Evolutionary conservation across 225 moss, liverwort and hornwort species (phyloP).

Genomic region (Straminergon stramineum): DNA sequence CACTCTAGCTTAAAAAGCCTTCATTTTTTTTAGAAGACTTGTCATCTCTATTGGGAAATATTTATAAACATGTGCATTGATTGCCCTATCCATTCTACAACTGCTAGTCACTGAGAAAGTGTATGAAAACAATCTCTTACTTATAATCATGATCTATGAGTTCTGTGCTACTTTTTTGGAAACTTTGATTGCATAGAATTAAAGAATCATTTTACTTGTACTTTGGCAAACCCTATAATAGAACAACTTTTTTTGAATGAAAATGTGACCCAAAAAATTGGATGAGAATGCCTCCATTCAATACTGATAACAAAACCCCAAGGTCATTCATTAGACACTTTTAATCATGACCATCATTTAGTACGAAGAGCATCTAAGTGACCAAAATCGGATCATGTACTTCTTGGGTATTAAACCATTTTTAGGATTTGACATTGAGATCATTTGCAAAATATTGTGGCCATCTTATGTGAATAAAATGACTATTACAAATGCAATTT

Average conservation of each 20-base stretch:
- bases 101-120: too few relatives aligned
- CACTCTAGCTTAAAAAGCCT: too few relatives aligned
- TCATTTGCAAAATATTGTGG: not conserved
- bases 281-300: too few relatives aligned
- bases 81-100: too few relatives aligned
- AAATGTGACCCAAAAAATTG: not conserved
- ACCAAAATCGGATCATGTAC: not conserved
- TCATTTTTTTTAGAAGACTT: too few relatives aligned
- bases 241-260: not conserved
- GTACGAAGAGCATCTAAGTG: not conserved
- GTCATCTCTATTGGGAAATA: too few relatives aligned
- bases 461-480: not conserved
- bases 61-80: too few relatives aligned
- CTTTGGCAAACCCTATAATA: not conserved
- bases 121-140: not conserved
- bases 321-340: too few relatives aligned
- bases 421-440: not conserved
- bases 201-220: not conserved
- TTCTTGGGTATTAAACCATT: not conserved
- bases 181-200: not conserved
- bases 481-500: not conserved
- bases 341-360: not conserved
- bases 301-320: too few relatives aligned
- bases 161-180: not conserved
- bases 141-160: not conserved